Percentiles rank a stretch among this genome's conserved stretches.
These are phyloP conservation scores for Lentinula guzmanii DNA, from an alignment of 768 basidiomycete genomes.

Conservation along the genomic window DNA sequence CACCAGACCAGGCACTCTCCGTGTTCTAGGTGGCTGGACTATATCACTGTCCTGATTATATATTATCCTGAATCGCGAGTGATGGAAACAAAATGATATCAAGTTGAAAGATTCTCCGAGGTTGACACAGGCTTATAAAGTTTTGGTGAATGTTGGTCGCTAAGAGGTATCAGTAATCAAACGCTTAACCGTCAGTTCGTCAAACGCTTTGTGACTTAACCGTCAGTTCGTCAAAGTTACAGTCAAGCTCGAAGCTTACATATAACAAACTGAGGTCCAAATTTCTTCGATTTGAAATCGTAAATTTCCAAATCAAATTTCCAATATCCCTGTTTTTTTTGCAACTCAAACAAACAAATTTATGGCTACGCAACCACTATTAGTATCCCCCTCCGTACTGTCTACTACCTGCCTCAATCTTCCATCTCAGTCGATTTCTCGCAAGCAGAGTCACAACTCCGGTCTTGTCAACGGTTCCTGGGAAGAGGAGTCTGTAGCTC, in stretches of 20 bases:
- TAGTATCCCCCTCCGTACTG: neutral
- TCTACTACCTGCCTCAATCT: neutral
- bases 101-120: too few relatives aligned
- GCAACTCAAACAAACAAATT: neutral
- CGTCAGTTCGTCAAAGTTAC: neutral
- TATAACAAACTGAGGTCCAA: neutral
- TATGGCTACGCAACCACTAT: neutral
- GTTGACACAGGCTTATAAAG: too few relatives aligned
- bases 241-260: too few relatives aligned
- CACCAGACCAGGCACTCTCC: too few relatives aligned
- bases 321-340: neutral
- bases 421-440: neutral
- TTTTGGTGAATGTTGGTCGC: too few relatives aligned
- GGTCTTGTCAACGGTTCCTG: neutral
- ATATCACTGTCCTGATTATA: too few relatives aligned
- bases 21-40: too few relatives aligned
- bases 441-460: neutral
- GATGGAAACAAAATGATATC: too few relatives aligned
- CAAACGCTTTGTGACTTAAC: neutral
- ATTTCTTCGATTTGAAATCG: neutral
- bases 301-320: neutral
- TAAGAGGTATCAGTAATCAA: too few relatives aligned
- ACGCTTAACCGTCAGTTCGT: too few relatives aligned
- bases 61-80: too few relatives aligned
- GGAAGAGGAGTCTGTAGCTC: neutral